phyloP scores from a whole-genome alignment of 202 grass and related monocot genomes.

The Zoysia matrella region DNA sequence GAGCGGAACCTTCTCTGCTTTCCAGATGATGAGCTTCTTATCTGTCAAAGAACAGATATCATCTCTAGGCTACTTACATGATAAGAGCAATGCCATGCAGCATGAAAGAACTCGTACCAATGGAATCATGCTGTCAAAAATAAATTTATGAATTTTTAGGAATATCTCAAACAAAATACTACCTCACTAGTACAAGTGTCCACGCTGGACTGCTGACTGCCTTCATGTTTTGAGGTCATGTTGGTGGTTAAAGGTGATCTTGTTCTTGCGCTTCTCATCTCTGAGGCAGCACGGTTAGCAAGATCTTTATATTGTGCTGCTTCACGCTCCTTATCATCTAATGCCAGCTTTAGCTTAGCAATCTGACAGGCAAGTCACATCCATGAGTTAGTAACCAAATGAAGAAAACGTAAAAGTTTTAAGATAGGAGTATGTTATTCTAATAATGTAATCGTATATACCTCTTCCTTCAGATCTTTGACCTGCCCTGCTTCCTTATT shows the following conservation, averaged over 20 bases:
- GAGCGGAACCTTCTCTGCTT: constrained; percentile 69
- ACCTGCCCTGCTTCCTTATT: constrained; percentile 80
- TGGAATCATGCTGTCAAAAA: background rate
- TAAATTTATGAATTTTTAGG: background rate
- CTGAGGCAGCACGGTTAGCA: constrained; percentile 44
- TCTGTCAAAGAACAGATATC: constrained; percentile 37
- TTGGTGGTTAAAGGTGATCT: constrained; percentile 53
- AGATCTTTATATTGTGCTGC: constrained; percentile 52
- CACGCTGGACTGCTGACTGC: constrained; percentile 43
- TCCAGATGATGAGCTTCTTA: constrained; percentile 67
- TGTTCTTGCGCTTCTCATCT: constrained; percentile 48
- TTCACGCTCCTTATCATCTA: constrained; percentile 74
- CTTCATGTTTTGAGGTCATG: constrained; percentile 53
- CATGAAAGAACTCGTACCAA: background rate
- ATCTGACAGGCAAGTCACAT: constrained; percentile 47
- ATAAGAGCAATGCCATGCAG: background rate
- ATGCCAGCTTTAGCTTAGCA: constrained; percentile 62
- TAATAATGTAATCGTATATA: constrained; percentile 27
- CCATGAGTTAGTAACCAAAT: background rate
- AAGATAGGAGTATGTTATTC: background rate
- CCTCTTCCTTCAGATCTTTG: constrained; percentile 89
- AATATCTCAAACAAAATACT: constrained; percentile 37
- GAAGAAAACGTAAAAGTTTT: background rate
- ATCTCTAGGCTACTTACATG: constrained; percentile 6
- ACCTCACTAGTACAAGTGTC: constrained; percentile 50